phyloP scores from a whole-genome alignment of 495 filamentous ascomycete species.

The Astrothelium macrocarpum region DNA sequence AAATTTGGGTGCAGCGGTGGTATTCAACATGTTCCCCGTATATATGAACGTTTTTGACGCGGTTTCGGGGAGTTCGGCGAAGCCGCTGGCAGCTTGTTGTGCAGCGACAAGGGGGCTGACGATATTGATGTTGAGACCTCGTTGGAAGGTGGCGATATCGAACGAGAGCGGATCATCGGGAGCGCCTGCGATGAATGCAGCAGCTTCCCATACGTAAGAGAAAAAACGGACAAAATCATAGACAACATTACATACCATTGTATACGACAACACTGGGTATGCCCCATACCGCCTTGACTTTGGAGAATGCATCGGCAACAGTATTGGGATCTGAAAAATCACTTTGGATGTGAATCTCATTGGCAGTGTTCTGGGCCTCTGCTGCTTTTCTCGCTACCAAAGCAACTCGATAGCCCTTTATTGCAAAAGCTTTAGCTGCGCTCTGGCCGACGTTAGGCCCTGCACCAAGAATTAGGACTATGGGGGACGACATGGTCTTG shows the following conservation, averaged over 20 bases:
- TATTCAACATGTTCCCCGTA: constrained; percentile 35
- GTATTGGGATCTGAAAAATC: constrained; percentile 35
- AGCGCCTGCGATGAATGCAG: constrained; percentile 23
- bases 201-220: constrained; percentile 13
- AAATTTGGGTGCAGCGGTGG: constrained; percentile 22
- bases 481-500: background rate
- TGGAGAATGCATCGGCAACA: constrained; percentile 32
- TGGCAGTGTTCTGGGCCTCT: constrained; percentile 16
- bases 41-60: constrained; percentile 38
- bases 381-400: constrained; percentile 30
- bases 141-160: constrained; percentile 21
- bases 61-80: constrained; percentile 31
- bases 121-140: constrained; percentile 34
- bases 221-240: background rate
- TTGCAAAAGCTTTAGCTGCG: constrained; percentile 33
- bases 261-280: constrained; percentile 31
- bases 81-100: constrained; percentile 34
- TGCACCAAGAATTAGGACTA: constrained; percentile 34
- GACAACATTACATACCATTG: constrained; percentile 18
- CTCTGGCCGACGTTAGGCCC: constrained; percentile 32
- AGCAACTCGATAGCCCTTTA: constrained; percentile 37
- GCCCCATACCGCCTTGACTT: constrained; percentile 24
- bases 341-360: constrained; percentile 29
- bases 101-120: constrained; percentile 36
- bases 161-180: constrained; percentile 31